These are phyloP conservation scores for Tulasnella sp. DNA, from an alignment of 768 basidiomycete species.

Conservation along the genomic window DNA sequence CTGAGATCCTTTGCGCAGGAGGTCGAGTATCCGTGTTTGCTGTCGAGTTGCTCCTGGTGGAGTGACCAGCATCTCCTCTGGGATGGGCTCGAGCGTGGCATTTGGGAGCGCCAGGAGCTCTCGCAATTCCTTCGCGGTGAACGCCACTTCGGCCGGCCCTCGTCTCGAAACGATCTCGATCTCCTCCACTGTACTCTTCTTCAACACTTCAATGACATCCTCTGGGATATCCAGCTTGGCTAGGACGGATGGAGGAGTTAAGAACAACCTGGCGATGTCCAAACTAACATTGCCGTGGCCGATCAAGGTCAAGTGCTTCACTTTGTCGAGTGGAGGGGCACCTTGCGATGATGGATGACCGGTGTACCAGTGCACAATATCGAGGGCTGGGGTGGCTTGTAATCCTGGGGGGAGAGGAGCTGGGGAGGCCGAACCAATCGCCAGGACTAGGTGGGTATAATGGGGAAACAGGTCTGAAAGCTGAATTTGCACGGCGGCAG, in stretches of 20 bases:
- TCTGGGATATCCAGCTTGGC: conserved; percentile 72
- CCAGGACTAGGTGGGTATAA: conserved; percentile 83
- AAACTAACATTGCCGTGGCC: conserved; percentile 95
- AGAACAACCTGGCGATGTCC: conserved; percentile 85
- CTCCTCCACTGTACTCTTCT: conserved; percentile 58
- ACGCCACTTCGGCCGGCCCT: conserved; percentile 83
- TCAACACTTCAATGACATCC: conserved; percentile 64
- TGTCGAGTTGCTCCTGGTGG: conserved; percentile 48
- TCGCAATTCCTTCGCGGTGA: conserved; percentile 87
- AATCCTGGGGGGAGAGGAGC: conserved; percentile 36
- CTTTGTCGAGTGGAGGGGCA: conserved; percentile 60
- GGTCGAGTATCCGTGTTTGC: conserved; percentile 60
- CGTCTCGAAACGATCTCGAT: conserved; percentile 82
- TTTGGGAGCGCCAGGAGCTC: conserved; percentile 68
- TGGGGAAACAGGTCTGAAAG: conserved; percentile 58
- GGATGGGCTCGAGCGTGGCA: conserved; percentile 63
- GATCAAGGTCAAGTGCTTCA: conserved; percentile 73
- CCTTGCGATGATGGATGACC: conserved; percentile 56
- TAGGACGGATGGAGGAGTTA: conserved; percentile 62
- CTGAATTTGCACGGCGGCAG: conserved; percentile 51
- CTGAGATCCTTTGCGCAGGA: conserved; percentile 62
- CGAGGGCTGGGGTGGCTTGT: conserved; percentile 63
- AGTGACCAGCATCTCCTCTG: conserved; percentile 39
- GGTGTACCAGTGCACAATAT: conserved; percentile 95
- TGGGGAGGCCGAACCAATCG: conserved; percentile 74